Base-by-base conservation (phyloP, 768 basidiomycete species). In the Imleria badia region DNA sequence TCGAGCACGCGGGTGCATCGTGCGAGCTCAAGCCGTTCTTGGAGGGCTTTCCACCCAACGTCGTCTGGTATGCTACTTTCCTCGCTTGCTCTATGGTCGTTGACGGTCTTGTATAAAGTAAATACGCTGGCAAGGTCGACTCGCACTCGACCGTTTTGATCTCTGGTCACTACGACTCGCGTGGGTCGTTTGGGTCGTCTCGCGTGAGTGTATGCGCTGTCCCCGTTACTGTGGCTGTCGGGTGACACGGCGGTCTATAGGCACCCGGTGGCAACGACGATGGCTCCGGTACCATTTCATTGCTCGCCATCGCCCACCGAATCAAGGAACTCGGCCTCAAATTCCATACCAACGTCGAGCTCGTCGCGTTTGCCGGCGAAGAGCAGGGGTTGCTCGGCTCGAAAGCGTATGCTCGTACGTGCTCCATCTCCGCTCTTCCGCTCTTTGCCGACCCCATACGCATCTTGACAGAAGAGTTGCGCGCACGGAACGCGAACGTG, bases 321-420 rank as follows among this genome's bases (percentile, higher is more conserved):
- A 90, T 97, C 59, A 77, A 75, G 31, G 78, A 81, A 36, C 81
- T 81, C 58, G 81, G 81, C 15, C 67, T 96, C 63, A 78, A 73
- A 45, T 94, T 95, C 76, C 77, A 81, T 44, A 81, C 81, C 66
- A 86, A 86, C 61, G 88, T 96, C 17, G 86, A 91, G 61, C 77
- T 97, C 10, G 85, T 83, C 38, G 83, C 86, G 45, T 96, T 96
- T 61, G 88, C 92, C 2, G 94, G 94, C 6, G 94, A 97, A 67
- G 94, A 97, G 62, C 94, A 97, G 66, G 94, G 94, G 5, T 72
- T 94, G 15, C 67, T 83, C 14, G 94, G 94, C 29, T 91, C 87
- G 20, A 80, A 72, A 58, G 84, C 85, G 8, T 95, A 94, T 67
- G 86, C 94, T 14, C 75, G 91, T 91, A 66, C 67, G 88, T 76